Evolutionary conservation across 192 early-diverging fungal species (phyloP).

Genomic region (Linnemannia exigua): DNA sequence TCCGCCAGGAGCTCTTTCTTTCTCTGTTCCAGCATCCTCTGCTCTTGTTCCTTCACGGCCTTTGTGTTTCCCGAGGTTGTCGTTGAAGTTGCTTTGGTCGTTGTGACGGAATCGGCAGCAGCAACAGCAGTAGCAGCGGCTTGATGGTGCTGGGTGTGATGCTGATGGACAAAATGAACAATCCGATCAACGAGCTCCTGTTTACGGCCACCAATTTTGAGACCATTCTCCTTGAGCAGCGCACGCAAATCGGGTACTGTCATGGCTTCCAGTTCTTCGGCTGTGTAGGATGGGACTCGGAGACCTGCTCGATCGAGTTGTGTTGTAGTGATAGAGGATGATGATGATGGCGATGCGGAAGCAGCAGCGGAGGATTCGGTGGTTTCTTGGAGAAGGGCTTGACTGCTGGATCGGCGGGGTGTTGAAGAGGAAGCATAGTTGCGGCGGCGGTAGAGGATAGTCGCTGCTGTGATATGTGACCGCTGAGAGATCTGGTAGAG

Average conservation of each 20-base stretch:
- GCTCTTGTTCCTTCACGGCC: not conserved
- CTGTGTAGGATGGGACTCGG: constrained; percentile 12
- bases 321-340: not conserved
- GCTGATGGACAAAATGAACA: constrained; percentile 8
- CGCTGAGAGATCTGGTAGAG: not conserved
- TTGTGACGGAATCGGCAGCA: too few species aligned
- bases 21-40: not conserved
- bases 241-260: constrained; percentile 10
- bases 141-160: not conserved
- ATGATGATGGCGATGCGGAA: not conserved
- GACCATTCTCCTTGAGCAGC: constrained; percentile 27
- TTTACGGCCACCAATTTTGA: constrained; percentile 33
- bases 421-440: constrained; percentile 9
- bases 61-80: not conserved
- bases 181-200: constrained; percentile 25
- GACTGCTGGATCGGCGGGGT: not conserved
- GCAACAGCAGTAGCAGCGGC: not conserved
- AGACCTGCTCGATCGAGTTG: not conserved
- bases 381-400: not conserved
- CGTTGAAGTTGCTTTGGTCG: not conserved
- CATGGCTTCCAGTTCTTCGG: constrained; percentile 35
- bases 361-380: not conserved
- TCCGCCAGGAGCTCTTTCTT: constrained; percentile 1
- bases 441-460: not conserved
- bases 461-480: not conserved